Evolutionary conservation across 257 asterid genomes (phyloP).

Genomic region (Galeopsis tetrahit): DNA sequence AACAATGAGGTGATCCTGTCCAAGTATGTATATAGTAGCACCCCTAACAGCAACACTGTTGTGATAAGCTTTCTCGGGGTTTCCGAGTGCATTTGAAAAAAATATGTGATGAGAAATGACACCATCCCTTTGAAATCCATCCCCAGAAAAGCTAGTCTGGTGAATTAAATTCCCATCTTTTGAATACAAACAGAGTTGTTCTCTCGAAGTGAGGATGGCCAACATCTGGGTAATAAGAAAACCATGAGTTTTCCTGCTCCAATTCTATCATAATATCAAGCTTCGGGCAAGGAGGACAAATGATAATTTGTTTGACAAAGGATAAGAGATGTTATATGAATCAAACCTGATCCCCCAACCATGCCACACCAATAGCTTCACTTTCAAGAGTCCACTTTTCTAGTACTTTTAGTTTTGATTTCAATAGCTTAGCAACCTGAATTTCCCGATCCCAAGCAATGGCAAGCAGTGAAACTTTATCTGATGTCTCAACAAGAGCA

Average conservation of each 20-base stretch:
- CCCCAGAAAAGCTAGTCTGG: constrained; percentile 72
- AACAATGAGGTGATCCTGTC: constrained; percentile 72
- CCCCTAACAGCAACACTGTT: constrained; percentile 90
- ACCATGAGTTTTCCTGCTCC: constrained; percentile 31
- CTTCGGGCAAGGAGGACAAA: constrained; percentile 16
- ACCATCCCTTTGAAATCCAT: too few species aligned
- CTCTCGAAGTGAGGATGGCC: constrained; percentile 76
- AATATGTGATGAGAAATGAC: constrained; percentile 71
- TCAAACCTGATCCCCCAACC: constrained; percentile 94
- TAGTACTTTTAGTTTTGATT: constrained; percentile 66
- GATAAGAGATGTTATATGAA: constrained; percentile 28
- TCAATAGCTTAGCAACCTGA: constrained; percentile 87
- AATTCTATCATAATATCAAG: constrained; percentile 20
- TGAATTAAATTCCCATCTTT: constrained; percentile 90
- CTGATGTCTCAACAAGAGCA: constrained; percentile 57
- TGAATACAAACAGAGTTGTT: constrained; percentile 68
- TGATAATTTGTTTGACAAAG: constrained; percentile 12
- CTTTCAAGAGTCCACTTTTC: constrained; percentile 76
- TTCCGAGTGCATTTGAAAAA: constrained; percentile 67
- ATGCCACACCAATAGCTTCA: constrained; percentile 80
- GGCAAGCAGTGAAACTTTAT: constrained; percentile 76
- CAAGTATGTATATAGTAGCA: constrained; percentile 79
- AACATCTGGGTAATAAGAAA: constrained; percentile 61
- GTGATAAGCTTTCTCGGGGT: constrained; percentile 87
- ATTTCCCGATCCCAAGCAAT: constrained; percentile 89